Base-by-base conservation (phyloP, 306 rosid species). In the Myrica gale region DNA sequence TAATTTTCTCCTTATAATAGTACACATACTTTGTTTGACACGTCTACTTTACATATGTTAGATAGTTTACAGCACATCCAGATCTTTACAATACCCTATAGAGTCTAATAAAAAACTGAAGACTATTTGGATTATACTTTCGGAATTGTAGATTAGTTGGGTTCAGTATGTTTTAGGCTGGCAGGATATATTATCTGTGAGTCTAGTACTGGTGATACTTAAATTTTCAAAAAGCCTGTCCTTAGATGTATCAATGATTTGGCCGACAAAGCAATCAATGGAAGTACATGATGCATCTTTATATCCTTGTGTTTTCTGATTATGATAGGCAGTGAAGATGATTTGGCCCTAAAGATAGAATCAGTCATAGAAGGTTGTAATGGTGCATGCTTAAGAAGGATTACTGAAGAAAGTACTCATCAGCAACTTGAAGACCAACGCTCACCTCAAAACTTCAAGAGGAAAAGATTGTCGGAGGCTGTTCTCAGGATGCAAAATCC, bases 311-410 rank as follows among this genome's bases (percentile, higher is more conserved):
- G 26, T 76, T 54, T 76, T 74, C 80, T 82, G 71, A 75, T 80
- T 68, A 65, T 74, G 23, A 72, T 79, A 89, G 97, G 83, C 66
- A 84, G 84, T 70, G 88, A 89, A 77, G 95, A 87, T 78, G 84
- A 84, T 78, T 83, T 88, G 44, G 87, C 74, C 58, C 61, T 81
- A 41, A 85, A 84, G 89, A 75, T 93, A 67, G 97, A 93, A 48
- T 77, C 89, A 74, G 75, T 90, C n/a, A 73, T 89, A 52, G 96
- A 90, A 73, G 89, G 93, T 17, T 90, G 89, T 71, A 88, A 85
- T 81, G 89, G 81, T 80, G 75, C 42, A 42, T 83, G 74, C 32
- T 65, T 12, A 53, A 71, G 69, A 76, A 79, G 79, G 68, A 47
- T 23, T 71, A 72, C 80, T 43, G 87, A 82, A 71, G 92, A 63